phyloP scores from a whole-genome alignment of 345 rosid genomes.

The Eucalyptus coolabah region DNA sequence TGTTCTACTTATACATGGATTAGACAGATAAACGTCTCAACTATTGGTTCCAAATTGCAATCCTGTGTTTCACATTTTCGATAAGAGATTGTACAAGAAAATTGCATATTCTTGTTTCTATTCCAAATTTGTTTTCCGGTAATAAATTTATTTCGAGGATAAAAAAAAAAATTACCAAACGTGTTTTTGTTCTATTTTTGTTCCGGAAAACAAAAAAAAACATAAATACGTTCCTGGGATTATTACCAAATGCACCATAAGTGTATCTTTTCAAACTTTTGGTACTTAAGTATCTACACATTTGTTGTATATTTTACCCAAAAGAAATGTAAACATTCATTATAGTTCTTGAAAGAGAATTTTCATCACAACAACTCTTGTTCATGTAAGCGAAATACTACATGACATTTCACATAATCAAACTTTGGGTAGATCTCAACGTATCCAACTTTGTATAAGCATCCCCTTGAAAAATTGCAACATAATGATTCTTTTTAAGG shows the following conservation, averaged over 20 bases:
- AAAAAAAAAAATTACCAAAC: too few relatives aligned
- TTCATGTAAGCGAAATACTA: not conserved
- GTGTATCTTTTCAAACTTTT: too few relatives aligned
- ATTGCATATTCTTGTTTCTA: not conserved
- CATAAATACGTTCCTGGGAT: too few relatives aligned
- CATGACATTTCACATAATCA: not conserved
- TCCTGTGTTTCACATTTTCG: not conserved
- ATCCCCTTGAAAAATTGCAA: not conserved
- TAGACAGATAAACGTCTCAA: not conserved
- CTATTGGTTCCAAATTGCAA: not conserved
- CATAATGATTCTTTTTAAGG: not conserved
- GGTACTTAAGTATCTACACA: too few relatives aligned
- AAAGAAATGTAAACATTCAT: not conserved
- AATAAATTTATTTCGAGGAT: too few relatives aligned
- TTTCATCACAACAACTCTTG: not conserved
- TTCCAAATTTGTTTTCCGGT: rapidly evolving
- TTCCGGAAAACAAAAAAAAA: too few relatives aligned
- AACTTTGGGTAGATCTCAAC: not conserved
- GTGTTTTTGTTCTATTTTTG: rapidly evolving
- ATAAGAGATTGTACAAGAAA: not conserved
- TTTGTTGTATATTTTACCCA: too few relatives aligned
- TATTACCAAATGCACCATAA: too few relatives aligned
- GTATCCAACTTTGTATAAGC: not conserved
- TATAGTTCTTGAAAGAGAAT: not conserved
- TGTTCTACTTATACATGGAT: not conserved